Percentiles rank a stretch among this genome's conserved stretches.
Conservation (phyloP, 257 asterid genomes). For the Solanum acaule region DNA sequence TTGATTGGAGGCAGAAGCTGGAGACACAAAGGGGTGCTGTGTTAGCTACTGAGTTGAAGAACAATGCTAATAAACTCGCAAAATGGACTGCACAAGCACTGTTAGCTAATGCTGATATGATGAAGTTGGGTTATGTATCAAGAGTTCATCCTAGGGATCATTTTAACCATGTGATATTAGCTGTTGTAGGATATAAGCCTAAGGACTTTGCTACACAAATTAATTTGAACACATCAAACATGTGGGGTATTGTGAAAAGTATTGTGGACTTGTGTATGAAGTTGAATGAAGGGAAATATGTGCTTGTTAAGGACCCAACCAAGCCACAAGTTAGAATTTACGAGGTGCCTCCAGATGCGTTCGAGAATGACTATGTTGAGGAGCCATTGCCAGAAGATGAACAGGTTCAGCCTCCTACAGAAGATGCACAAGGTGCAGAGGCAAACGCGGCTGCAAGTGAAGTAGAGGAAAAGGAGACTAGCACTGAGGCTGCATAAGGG, state of each 20-base stretch:
- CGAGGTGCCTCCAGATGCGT: slow-evolving; percentile 96
- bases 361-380: slow-evolving; percentile 94
- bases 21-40: slow-evolving; percentile 99
- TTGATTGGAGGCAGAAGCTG: slow-evolving; percentile 95
- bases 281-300: slow-evolving; percentile 90
- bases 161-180: slow-evolving; percentile 80
- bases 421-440: slow-evolving; percentile 52
- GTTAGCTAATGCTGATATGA: slow-evolving; percentile 94
- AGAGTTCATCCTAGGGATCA: slow-evolving; percentile 98
- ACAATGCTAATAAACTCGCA: slow-evolving; percentile 86
- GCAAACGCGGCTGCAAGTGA: slow-evolving; percentile 29
- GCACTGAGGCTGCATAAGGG: slow-evolving; percentile 37
- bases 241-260: slow-evolving; percentile 98
- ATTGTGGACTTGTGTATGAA: slow-evolving; percentile 97
- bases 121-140: slow-evolving; percentile 92
- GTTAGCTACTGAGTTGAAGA: slow-evolving; percentile 91
- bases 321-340: slow-evolving; percentile 95
- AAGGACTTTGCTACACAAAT: slow-evolving; percentile 83
- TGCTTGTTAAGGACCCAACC: slow-evolving; percentile 90
- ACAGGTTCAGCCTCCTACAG: slow-evolving; percentile 93
- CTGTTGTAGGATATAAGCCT: slow-evolving; percentile 94
- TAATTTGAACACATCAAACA: slow-evolving; percentile 78
- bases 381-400: slow-evolving; percentile 97
- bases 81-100: slow-evolving; percentile 96
- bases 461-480: slow-evolving; percentile 36